These are phyloP conservation scores for Brassica balearica DNA, from an alignment of 441 rosid species.

Conservation along the genomic window DNA sequence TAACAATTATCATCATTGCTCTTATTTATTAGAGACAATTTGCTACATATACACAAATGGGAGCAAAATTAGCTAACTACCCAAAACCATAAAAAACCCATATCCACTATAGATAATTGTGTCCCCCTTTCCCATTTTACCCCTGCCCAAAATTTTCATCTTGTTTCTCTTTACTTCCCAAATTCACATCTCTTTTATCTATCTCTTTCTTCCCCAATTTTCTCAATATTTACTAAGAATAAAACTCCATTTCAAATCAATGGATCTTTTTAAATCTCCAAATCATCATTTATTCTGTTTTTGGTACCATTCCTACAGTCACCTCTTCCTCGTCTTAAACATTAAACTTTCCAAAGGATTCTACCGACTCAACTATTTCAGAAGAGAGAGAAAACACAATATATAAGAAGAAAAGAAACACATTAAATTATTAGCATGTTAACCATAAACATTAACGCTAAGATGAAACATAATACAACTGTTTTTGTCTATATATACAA, in stretches of 20 bases:
- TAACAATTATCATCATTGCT: too few species aligned
- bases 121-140: not conserved
- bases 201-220: not conserved
- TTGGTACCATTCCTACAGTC: too few species aligned
- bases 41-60: not conserved
- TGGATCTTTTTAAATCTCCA: not conserved
- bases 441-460: not conserved
- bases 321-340: too few species aligned
- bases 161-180: not conserved
- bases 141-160: not conserved
- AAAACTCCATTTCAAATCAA: not conserved
- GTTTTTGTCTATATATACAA: not conserved
- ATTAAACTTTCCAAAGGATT: not conserved
- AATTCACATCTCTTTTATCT: not conserved
- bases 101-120: not conserved
- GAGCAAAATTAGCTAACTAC: not conserved
- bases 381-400: not conserved
- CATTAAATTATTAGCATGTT: not conserved
- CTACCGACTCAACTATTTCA: not conserved
- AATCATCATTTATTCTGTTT: too few species aligned
- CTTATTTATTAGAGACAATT: not conserved
- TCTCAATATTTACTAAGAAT: not conserved
- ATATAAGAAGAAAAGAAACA: not conserved
- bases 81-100: not conserved
- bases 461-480: not conserved